Evolutionary conservation across 768 basidiomycete genomes (phyloP), one percentile per base, ranked within the genome.

Genomic region (Tulasnella sp.): DNA sequence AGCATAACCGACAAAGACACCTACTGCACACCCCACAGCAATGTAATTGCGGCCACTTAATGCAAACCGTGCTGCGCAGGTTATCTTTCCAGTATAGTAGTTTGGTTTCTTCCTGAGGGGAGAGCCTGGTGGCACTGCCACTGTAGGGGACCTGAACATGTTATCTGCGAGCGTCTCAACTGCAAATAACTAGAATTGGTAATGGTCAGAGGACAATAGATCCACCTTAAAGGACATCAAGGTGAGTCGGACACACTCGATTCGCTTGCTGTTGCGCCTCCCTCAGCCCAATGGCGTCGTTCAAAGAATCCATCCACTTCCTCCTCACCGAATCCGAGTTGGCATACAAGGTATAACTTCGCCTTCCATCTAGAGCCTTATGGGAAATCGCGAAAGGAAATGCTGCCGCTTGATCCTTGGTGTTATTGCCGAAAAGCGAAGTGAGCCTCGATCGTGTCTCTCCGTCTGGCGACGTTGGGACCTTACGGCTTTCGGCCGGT

Each of bases 381-480:
- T 91, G 87, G 68, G 80, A 85, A 62, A 92, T 71, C 0, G 81
- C 85, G 68, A 92, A 85, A 1, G 89, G 88, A 66, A 80, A 91
- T 66, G 88, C 70, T 11, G 79, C 69, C 15, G 34, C 29, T 17
- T 43, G 30, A 38, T 38, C 34, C 34, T 38, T n/a, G n/a, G n/a
- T n/a, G 22, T 19, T 74, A 11, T 74, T 78, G 55, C 78, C 77
- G 34, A 82, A 71, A 49, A 52, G 19, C 38, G 34, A 42, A 4
- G 25, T 17, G 25, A 49, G n/a, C 31, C 25, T 55, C 15, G n/a
- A 17, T 11, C 38, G 34, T 17, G 43, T 17, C 7, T 41, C 49
- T 10, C 49, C 48, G 49, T 51, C 48, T 31, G 22, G 15, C 73
- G n/a, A n/a, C n/a, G 65, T 45, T 38, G 76, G 77, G 62, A 84